Evolutionary conservation across 495 filamentous ascomycete genomes (phyloP), one percentile per base, ranked within the genome.

Genomic region (Astrothelium subdiscretum): DNA sequence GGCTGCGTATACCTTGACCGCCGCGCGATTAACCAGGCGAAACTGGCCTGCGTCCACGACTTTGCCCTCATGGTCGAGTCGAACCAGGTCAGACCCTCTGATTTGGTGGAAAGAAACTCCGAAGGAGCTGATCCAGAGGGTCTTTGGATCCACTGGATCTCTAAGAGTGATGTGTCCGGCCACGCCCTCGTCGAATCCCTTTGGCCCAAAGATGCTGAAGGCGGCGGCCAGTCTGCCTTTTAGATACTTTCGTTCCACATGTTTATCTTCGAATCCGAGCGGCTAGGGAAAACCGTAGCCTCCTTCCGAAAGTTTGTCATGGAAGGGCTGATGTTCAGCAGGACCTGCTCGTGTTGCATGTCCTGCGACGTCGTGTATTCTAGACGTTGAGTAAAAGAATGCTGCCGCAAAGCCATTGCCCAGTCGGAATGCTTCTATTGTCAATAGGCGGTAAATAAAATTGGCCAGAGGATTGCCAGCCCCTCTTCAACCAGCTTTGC

Each of bases 91-190:
- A 12, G 38, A 42, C 8, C 48, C 15, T 42, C 24, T 29, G 15
- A 51, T 29, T 59, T 26, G 60, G 20, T 26, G 3, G 22, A 29
- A 31, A 62, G n/a, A n/a, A 27, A 48, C 26, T 58, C 38, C 1
- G 27, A 52, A 58, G 13, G 60, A 13, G 12, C 18, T 31, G 51
- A 26, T 15, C 38, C 32, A 42, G 60, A 62, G 31, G 31, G 51
- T 42, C 42, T 22, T 15, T 51, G 13, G 43, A 15, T 2, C 43
- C 12, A 48, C 43, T 48, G 43, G 2, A 20, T 48, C 60, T 31
- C 61, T 32, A 42, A 58, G n/a, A 27, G 61, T 62, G n/a, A 58
- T 59, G 48, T 62, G 61, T 8, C 48, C 61, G 26, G 61, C 48
- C 4, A 62, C 31, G 26, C 61, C 61, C 24, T 62, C 61, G 24